Percentiles rank a stretch among this genome's conserved stretches.
Conservation (phyloP, 202 grass and related monocot species). For the Eragrostis tef region DNA sequence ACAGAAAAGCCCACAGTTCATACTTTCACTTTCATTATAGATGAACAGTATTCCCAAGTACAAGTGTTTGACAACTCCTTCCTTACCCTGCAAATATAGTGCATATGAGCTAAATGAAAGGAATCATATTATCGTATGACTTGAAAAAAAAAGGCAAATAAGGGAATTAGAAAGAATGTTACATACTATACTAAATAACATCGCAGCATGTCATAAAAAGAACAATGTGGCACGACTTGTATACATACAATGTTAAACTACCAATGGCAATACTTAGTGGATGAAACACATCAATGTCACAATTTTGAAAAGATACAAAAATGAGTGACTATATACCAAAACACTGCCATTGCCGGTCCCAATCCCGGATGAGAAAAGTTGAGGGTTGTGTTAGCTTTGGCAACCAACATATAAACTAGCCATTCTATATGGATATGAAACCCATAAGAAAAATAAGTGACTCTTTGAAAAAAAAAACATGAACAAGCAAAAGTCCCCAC, state of each 20-base stretch:
- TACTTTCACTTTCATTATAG: slow-evolving; percentile 72
- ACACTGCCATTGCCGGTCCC: too few species aligned
- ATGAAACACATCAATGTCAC: slow-evolving; percentile 12
- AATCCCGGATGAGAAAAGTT: too few species aligned
- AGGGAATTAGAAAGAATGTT: slow-evolving; percentile 37
- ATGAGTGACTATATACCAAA: too few species aligned
- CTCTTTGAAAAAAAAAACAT: slow-evolving; percentile 38
- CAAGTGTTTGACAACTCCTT: slow-evolving; percentile 93
- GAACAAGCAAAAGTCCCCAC: slow-evolving; percentile 32
- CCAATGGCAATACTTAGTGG: neutral
- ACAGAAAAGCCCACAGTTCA: slow-evolving; percentile 84
- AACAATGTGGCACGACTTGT: slow-evolving; percentile 4
- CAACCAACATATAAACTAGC: too few species aligned
- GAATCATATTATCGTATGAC: slow-evolving; percentile 28
- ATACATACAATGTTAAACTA: neutral
- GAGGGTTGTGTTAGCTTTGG: too few species aligned
- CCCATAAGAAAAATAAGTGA: slow-evolving; percentile 25
- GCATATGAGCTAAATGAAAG: slow-evolving; percentile 17
- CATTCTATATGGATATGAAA: too few species aligned
- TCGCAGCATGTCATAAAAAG: neutral
- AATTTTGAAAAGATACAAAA: slow-evolving; percentile 18
- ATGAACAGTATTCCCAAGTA: slow-evolving; percentile 88
- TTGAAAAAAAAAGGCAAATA: slow-evolving; percentile 6
- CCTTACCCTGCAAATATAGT: slow-evolving; percentile 72
- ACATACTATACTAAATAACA: slow-evolving; percentile 44